Evolutionary conservation across 768 basidiomycete species (phyloP).

Genomic region (Chalciporus chontae): DNA sequence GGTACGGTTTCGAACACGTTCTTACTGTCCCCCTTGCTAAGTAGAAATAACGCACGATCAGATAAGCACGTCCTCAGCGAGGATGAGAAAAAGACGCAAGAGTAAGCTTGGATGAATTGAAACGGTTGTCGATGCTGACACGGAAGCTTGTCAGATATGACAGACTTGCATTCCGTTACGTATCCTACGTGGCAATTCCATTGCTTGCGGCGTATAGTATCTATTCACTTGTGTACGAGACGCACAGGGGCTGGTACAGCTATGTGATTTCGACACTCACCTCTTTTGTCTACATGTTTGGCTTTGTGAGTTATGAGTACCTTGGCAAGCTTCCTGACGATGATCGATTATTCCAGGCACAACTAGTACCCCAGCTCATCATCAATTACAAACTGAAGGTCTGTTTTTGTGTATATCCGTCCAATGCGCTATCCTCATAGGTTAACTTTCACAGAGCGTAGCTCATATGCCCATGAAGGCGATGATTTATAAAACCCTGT

Average conservation of each 20-base stretch:
- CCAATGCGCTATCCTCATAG: conserved; percentile 3
- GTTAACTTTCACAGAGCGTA: conserved; percentile 58
- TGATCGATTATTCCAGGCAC: conserved; percentile 50
- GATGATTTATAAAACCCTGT: conserved; percentile 93
- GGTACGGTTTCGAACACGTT: conserved; percentile 43
- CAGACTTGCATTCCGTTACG: conserved; percentile 90
- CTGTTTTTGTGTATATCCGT: conserved; percentile 20
- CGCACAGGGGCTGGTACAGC: conserved; percentile 93
- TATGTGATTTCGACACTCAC: conserved; percentile 92
- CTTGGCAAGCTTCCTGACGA: conserved; percentile 10
- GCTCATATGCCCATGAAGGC: conserved; percentile 99
- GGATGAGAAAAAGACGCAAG: conserved; percentile 97
- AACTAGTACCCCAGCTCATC: conserved; percentile 83
- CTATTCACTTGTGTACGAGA: conserved; percentile 79
- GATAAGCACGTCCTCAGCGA: conserved; percentile 97
- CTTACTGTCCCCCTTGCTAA: conserved; percentile 7
- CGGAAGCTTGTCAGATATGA: conserved; percentile 59
- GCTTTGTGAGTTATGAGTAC: conserved; percentile 69
- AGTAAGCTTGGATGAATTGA: conserved; percentile 51
- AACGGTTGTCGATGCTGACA: conserved; percentile 15
- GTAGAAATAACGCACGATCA: conserved; percentile 19
- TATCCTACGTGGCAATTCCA: conserved; percentile 86
- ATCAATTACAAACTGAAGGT: conserved; percentile 98
- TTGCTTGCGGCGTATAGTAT: conserved; percentile 70
- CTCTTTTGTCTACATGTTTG: conserved; percentile 94